Evolutionary conservation across 352 stramenopile genomes (phyloP), one percentile per base, ranked within the genome.

Genomic region (Phytophthora kernoviae): DNA sequence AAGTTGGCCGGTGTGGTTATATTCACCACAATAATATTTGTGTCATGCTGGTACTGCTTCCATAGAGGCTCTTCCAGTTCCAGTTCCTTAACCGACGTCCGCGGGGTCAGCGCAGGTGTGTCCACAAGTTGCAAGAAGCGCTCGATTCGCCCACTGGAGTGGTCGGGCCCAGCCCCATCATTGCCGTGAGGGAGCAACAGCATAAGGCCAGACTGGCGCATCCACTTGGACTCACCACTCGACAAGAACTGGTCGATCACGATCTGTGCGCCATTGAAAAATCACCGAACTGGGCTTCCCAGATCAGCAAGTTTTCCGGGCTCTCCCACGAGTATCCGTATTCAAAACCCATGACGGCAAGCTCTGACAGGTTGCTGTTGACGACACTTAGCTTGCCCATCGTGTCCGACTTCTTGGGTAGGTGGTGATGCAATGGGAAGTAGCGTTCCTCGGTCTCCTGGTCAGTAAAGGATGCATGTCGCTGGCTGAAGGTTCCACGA

Each of bases 1-100:
- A 98, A 99, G 70, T 98, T 98, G 33, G 95, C 96, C 1, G 96
- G 94, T 14, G 87, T 96, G 33, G 82, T 96, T 33, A 85, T 63
- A 50, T 94, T 93, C 40, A 80, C 77, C 9, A 97, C 85, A 51
- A 93, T 91, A 51, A 96, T 76, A 69, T 96, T 96, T 18, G 84
- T 81, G 52, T 93, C 80, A 55, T 90, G 67, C 46, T 88, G 52
- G 60, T 80, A 91, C 24, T 75, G 60, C 36, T 72, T 70, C 82
- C 81, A 90, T 11, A 56, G 36, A 21, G 63, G 54, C 22, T 89
- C 65, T 4, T 52, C 66, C 1, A 43, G 58, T 9, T 61, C 41
- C 8, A 52, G 54, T 30, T 73, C 58, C 43, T 85, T 80, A 8
- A 69, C 50, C 0, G 69, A 65, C 14, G 58, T 69, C 4, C 62